These are phyloP conservation scores for Blastobotrys aristatus DNA, from an alignment of 1,139 yeast species.

Conservation along the genomic window DNA sequence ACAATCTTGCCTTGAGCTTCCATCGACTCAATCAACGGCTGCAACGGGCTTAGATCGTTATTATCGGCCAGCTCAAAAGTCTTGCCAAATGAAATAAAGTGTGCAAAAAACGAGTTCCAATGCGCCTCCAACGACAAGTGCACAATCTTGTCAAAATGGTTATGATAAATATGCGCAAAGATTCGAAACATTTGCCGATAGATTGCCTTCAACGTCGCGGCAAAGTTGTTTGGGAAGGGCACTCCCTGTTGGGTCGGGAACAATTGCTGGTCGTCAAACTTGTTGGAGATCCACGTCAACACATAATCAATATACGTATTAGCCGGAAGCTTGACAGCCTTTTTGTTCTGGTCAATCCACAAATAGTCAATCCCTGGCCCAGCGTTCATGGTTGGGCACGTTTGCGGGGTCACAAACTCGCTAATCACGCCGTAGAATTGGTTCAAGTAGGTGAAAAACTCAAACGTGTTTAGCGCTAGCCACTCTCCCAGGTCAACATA, in stretches of 20 bases:
- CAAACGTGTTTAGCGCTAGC: constrained; percentile 91
- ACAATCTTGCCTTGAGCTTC: constrained; percentile 80
- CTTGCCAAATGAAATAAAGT: constrained; percentile 78
- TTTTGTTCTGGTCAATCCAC: constrained; percentile 79
- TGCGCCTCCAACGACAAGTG: constrained; percentile 93
- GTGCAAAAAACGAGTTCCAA: constrained; percentile 98
- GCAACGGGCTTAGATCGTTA: constrained; percentile 72
- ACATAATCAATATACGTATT: constrained; percentile 89
- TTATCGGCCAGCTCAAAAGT: constrained; percentile 79
- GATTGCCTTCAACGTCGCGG: constrained; percentile 79
- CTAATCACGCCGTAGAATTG: constrained; percentile 85
- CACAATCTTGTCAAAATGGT: constrained; percentile 87
- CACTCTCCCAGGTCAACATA: constrained; percentile 94
- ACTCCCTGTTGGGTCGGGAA: constrained; percentile 92
- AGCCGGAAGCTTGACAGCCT: constrained; percentile 85
- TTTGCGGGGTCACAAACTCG: constrained; percentile 84
- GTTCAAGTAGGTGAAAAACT: constrained; percentile 76
- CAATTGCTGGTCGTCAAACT: constrained; percentile 79
- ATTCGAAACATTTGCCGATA: constrained; percentile 90
- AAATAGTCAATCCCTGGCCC: constrained; percentile 88
- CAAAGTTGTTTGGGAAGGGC: constrained; percentile 83
- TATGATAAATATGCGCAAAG: constrained; percentile 93
- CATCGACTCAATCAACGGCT: constrained; percentile 68
- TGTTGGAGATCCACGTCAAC: constrained; percentile 81
- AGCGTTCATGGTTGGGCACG: constrained; percentile 92